Conservation (phyloP, 331 rosid genomes). For the Telfairia occidentalis region DNA sequence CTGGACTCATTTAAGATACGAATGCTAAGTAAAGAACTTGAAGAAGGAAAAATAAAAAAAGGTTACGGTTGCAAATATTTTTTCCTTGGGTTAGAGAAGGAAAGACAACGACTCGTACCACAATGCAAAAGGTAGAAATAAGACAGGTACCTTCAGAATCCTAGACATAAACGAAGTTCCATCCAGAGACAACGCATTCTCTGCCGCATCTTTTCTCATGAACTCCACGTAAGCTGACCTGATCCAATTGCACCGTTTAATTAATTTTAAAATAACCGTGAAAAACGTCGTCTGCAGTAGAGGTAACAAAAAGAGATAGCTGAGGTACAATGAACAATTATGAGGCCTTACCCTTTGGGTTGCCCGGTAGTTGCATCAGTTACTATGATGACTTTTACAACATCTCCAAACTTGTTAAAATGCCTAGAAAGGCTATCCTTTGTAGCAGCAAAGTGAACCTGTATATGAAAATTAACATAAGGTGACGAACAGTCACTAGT, state of each 20-base stretch:
- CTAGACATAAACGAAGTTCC: conserved; percentile 92
- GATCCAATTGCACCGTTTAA: conserved; percentile 17
- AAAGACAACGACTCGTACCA: neutral
- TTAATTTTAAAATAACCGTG: neutral
- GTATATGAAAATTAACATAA: neutral
- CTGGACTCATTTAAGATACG: neutral
- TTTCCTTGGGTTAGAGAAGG: neutral
- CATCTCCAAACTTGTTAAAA: conserved; percentile 84
- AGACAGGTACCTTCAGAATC: conserved; percentile 65
- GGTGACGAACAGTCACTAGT: neutral
- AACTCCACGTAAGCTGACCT: conserved; percentile 94
- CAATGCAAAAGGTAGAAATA: neutral
- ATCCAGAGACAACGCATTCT: conserved; percentile 77
- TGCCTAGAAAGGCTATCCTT: conserved; percentile 87
- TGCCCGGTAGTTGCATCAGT: conserved; percentile 84
- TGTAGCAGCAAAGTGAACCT: conserved; percentile 98
- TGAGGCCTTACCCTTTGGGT: conserved; percentile 15
- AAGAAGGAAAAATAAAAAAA: neutral
- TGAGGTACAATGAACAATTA: neutral
- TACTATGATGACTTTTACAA: conserved; percentile 63
- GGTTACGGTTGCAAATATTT: neutral
- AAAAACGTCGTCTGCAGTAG: neutral
- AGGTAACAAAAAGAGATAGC: neutral
- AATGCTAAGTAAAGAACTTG: neutral
- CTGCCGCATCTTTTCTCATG: conserved; percentile 84